Evolutionary conservation across 78 protist species (phyloP), one percentile per base, ranked within the genome.

Genomic region (Dictyostelium capitatum): DNA sequence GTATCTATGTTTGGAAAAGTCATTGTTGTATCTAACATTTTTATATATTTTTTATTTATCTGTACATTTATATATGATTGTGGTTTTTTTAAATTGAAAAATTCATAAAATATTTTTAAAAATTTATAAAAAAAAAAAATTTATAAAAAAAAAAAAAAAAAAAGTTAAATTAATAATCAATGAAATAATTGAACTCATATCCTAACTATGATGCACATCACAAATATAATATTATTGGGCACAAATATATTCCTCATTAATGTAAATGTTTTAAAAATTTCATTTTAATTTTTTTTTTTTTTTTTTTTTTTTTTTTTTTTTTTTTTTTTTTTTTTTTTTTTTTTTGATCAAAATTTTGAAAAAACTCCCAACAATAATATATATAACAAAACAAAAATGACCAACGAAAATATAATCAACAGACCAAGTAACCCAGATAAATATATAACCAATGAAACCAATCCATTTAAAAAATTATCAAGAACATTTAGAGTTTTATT

Each of bases 381-480:
- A 56, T 1, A 56, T 56, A 56, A 19, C 19, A 3, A n/a, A 23
- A 65, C 5, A 65, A 65, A 30, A 65, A 59, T 65, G 47, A 30
- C 73, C 25, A 32, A 65, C 23, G 37, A 30, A 23, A 51, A 51
- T 14, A 51, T 51, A 37, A 65, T 65, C n/a, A 30, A 11, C 14
- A 30, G 46, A 65, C 73, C 37, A 65, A 17, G 9, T 11, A 28
- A 65, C 7, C 30, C 69, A 65, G 48, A 78, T 7, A 78, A 78
- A 25, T 32, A 54, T 20, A n/a, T 78, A 11, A 17, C 72, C 11
- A 78, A 53, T 70, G 91, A 72, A 6, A 25, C 57, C 0, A 72
- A 83, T 20, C 91, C 91, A 70, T 83, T 83, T 32, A 14, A 72
- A 43, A 83, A 65, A 32, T 25, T 83, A 12, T 46, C 51, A 48